These are phyloP conservation scores for Lasiodiplodia theobromae DNA, from an alignment of 2,329 filamentous ascomycete species.

Conservation along the genomic window DNA sequence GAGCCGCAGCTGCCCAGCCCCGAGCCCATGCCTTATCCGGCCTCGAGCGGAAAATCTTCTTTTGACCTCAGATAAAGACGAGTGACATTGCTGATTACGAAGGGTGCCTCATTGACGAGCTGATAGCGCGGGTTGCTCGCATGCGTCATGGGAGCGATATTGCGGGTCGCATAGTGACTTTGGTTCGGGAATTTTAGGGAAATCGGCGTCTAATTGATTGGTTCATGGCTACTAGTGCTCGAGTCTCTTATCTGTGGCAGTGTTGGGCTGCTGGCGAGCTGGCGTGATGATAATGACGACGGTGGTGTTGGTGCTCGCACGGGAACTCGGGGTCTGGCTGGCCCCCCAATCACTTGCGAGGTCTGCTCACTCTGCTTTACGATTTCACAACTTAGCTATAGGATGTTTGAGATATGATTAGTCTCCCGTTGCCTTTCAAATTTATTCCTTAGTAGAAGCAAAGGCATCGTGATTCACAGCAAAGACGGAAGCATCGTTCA, in stretches of 20 bases:
- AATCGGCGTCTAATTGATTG: not conserved
- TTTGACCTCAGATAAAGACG: slow-evolving; percentile 19
- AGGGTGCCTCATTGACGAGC: not conserved
- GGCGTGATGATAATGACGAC: not conserved
- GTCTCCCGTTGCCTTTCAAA: not conserved
- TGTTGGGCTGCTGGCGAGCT: not conserved
- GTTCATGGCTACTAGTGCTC: not conserved
- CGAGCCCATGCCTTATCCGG: not conserved
- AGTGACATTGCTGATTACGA: slow-evolving; percentile 8
- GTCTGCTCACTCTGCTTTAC: not conserved
- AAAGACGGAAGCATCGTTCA: not conserved
- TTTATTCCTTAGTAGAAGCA: not conserved
- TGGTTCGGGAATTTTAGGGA: not conserved
- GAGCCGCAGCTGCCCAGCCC: not conserved
- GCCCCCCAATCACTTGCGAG: not conserved
- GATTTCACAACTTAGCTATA: not conserved
- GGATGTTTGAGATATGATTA: not conserved
- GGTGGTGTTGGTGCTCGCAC: not conserved
- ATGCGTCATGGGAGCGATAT: too few species aligned
- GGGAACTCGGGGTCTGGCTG: not conserved
- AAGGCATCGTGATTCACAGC: not conserved
- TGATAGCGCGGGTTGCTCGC: not conserved
- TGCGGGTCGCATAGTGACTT: too few species aligned
- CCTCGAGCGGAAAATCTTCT: slow-evolving; percentile 7
- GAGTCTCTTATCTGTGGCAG: not conserved